A percentile compares a stretch with the other conserved stretches of the same genome.
phyloP scores from a whole-genome alignment of 2,329 filamentous ascomycete genomes.

The Colletotrichum eremochloae region DNA sequence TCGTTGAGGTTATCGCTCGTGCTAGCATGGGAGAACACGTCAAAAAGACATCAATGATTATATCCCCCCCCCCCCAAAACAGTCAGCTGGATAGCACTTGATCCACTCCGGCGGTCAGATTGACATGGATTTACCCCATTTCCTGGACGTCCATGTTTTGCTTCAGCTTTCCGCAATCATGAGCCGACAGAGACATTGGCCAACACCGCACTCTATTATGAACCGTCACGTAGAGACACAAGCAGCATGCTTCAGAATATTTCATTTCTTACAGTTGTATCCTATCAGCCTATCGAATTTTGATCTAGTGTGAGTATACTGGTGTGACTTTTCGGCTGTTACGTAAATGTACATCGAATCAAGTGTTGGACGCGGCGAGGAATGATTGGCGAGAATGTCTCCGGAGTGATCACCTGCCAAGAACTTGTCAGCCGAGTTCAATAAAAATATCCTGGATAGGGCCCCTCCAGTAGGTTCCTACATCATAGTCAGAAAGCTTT shows the following conservation, averaged over 20 bases:
- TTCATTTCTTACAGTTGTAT: not conserved
- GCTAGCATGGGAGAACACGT: not conserved
- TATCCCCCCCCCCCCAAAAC: no score
- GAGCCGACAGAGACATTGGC: not conserved
- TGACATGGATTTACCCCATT: not conserved
- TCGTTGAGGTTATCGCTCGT: not conserved
- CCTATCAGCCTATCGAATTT: no score
- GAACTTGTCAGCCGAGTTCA: not conserved
- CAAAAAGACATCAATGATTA: not conserved
- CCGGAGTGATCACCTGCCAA: not conserved
- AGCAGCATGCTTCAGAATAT: not conserved
- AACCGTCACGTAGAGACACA: not conserved
- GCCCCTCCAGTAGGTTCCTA: not conserved
- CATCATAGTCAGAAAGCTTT: not conserved
- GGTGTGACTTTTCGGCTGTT: no score
- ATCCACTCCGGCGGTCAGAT: not conserved
- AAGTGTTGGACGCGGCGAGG: constrained; percentile 23
- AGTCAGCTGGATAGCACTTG: not conserved
- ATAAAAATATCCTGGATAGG: not conserved
- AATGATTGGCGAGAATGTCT: constrained; percentile 4
- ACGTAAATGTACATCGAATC: constrained; percentile 29
- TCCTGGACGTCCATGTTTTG: not conserved
- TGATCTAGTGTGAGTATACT: not conserved
- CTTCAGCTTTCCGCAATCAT: not conserved
- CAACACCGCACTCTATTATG: not conserved